Conservation (phyloP, 2,329 filamentous ascomycete species). For the Aspergillus eucalypticola region DNA sequence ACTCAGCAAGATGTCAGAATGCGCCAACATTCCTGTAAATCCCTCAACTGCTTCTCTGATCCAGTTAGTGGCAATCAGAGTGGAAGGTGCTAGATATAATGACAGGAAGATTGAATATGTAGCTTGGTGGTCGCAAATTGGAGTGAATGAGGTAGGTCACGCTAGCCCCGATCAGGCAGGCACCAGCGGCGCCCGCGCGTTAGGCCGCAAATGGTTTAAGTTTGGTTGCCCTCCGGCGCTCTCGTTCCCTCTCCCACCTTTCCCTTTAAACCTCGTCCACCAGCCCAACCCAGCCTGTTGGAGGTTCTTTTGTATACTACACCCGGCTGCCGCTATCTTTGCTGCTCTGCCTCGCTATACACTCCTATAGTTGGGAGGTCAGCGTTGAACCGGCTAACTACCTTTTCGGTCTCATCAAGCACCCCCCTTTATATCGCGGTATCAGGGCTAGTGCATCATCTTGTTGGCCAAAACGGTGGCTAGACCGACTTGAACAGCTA, state of each 20-base stretch:
- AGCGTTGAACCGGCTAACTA: not conserved
- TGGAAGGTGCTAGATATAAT: no score
- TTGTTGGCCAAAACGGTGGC: not conserved
- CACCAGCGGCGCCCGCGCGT: conserved; percentile 18
- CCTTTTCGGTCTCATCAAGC: not conserved
- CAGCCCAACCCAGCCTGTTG: not conserved
- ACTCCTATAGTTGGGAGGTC: not conserved
- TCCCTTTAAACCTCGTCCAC: not conserved
- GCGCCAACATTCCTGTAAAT: not conserved
- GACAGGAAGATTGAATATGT: not conserved
- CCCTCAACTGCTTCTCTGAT: no score
- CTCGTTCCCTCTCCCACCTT: conserved; percentile 7
- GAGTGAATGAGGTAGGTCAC: conserved; percentile 5
- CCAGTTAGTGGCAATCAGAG: no score
- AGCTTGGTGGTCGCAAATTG: not conserved
- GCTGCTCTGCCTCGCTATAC: not conserved
- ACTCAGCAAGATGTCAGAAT: not conserved
- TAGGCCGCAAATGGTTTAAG: conserved; percentile 25
- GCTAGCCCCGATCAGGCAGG: conserved; percentile 26
- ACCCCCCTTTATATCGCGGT: not conserved
- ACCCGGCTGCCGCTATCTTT: not conserved
- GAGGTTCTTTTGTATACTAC: not conserved
- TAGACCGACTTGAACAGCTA: not conserved
- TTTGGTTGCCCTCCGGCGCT: conserved; percentile 16
- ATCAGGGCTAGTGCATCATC: not conserved